These are phyloP conservation scores for Colletotrichum godetiae DNA, from an alignment of 2,329 filamentous ascomycete genomes.

Conservation along the genomic window DNA sequence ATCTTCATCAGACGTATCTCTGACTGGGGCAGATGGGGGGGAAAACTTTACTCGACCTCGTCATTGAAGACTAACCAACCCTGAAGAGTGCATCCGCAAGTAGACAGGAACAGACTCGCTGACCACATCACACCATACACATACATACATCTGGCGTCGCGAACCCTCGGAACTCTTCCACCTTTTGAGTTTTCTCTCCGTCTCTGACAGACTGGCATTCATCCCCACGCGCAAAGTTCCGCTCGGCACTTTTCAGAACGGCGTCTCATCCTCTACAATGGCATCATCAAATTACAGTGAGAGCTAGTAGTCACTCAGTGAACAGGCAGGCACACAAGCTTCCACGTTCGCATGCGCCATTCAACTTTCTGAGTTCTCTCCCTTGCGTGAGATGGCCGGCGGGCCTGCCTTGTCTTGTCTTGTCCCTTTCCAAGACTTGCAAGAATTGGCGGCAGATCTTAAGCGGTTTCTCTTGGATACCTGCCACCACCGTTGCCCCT, in stretches of 20 bases:
- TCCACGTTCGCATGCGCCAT: conserved; percentile 14
- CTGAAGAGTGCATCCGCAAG: neutral
- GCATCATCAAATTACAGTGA: neutral
- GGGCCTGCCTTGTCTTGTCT: conserved; percentile 21
- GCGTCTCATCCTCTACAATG: conserved; percentile 3
- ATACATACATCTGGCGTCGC: conserved; percentile 4
- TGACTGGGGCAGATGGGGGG: neutral
- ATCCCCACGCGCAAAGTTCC: conserved; percentile 16
- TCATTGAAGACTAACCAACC: neutral
- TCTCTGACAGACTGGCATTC: conserved; percentile 14
- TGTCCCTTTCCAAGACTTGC: neutral
- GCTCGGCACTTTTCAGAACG: conserved; percentile 22
- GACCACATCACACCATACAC: neutral
- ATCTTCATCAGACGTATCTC: neutral
- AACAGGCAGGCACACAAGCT: neutral
- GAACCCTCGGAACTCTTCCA: conserved; percentile 21
- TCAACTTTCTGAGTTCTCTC: neutral
- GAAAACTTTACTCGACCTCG: neutral
- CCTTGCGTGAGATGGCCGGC: conserved; percentile 4
- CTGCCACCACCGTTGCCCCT: neutral
- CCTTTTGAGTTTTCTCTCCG: conserved; percentile 27
- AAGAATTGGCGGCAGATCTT: neutral
- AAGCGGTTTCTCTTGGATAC: conserved; percentile 5
- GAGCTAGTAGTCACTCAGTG: neutral
- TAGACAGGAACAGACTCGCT: neutral